Evolutionary conservation across 176 grass and related monocot genomes (phyloP), one percentile per base, ranked within the genome.

Genomic region (Oryza coarctata): DNA sequence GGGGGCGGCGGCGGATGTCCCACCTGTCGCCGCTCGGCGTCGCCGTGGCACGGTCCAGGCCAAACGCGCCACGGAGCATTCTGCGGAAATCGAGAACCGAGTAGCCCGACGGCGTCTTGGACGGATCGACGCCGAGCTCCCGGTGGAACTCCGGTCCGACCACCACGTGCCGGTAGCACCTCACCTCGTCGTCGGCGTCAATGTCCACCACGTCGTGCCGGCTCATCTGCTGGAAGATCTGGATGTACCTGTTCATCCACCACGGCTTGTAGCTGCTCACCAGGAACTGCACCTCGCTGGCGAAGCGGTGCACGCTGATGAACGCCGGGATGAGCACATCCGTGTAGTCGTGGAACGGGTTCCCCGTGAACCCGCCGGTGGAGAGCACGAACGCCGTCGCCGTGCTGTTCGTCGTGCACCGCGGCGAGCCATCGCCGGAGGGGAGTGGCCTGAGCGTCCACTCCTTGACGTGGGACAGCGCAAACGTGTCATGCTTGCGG

Each of bases 281-380:
- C 12, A 91, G 64, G 82, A 97, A 89, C 67, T 92, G 83, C 3
- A 96, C 93, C 65, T 93, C 93, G 45, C 93, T 86, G 12, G 29
- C 76, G 76, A 88, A 88, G 11, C 82, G 83, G 41, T 86, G 71
- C 3, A 88, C 74, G 4, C 85, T 90, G 70, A 90, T 88, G 86
- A 96, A 96, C 7, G 91, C 79, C 36, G 93, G 93, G 76, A 96
- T 89, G 0, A 96, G 78, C 71, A 96, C 93, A 60, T 96, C 93
- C n/a, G 90, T 96, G 86, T 88, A 96, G 86, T 96, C 93, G 70
- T 97, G 94, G 86, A 97, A 97, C 5, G 87, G 87, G 78, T 97
- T 97, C 7, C 94, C 94, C 15, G 91, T 93, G 88, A 91, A 97
- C 30, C 94, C 91, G 44, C 82, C 82, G 9, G 83, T 79, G 0